Evolutionary conservation across 345 rosid genomes (phyloP).

Genomic region (Eucalyptus virginea): DNA sequence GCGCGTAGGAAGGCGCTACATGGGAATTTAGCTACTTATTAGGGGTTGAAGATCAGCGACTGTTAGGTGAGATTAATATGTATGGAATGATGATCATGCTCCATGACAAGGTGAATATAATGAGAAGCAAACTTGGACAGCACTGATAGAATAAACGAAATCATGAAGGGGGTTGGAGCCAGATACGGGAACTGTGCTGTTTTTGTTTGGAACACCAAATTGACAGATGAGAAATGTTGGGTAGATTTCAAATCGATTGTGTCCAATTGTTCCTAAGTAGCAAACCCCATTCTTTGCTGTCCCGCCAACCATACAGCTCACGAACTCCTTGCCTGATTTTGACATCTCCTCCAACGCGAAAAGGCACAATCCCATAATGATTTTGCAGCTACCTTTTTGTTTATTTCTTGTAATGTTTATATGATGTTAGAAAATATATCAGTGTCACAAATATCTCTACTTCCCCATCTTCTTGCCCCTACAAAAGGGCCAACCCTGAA

Average conservation of each 20-base stretch:
- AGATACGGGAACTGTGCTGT: background rate
- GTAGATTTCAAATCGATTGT: background rate
- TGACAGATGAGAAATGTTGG: conserved; percentile 17
- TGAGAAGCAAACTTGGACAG: background rate
- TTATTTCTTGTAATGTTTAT: background rate
- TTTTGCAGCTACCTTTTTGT: background rate
- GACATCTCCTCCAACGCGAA: conserved; percentile 13
- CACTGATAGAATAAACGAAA: background rate
- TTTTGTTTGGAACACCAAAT: background rate
- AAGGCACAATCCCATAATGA: background rate
- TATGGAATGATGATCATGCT: background rate
- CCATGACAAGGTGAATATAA: background rate
- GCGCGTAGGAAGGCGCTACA: background rate
- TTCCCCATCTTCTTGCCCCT: background rate
- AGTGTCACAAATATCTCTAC: background rate
- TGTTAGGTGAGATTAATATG: background rate
- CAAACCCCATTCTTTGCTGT: background rate
- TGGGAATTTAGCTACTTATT: background rate
- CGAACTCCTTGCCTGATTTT: conserved; percentile 3
- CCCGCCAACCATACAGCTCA: conserved; percentile 29
- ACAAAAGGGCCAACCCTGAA: conserved; percentile 1
- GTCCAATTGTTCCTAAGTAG: background rate
- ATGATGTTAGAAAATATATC: background rate
- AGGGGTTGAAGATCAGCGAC: background rate
- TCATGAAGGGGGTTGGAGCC: background rate